Base-by-base conservation (phyloP, 2,329 filamentous ascomycete species). In the Neocatenulostroma microsporum region DNA sequence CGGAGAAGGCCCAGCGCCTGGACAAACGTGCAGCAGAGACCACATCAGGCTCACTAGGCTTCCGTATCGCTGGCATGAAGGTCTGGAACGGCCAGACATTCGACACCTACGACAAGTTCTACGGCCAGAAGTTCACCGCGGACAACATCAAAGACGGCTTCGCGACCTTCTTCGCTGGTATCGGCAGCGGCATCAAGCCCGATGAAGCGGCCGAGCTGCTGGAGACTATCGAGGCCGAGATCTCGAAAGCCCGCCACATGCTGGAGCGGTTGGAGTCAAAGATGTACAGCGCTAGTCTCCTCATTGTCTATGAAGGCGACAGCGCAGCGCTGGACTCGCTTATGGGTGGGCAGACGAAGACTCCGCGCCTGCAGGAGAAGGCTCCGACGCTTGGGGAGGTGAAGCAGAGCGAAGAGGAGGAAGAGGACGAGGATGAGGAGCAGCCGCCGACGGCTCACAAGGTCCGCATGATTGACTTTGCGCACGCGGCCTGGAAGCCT, bases 401-500 rank as follows among this genome's bases (percentile, higher is more conserved):
- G 32, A 50, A 41, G 49, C 45, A 38, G 48, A 51, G 43, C 53
- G 65, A 61, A 14, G 61, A 64, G 21, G 63, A 66, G n/a, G 66
- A 67, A 8, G 62, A 72, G 2, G 73, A 77, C 3, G 64, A 69
- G 30, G 68, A 73, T 34, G 62, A 69, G 38, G 60, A 56, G 64
- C 42, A 55, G 60, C 40, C 38, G 9, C 82, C 82, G 0, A 80
- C 80, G 50, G 75, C 94, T 28, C 85, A 82, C 53, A 74, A 78
- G 10, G 70, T 95, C 33, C 91, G 89, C 56, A 71, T 98, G 45
- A 98, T 98, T 50, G 91, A 98, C 60, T 98, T 98, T 70, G 91
- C 91, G 2, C 91, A 98, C 62, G 91, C 91, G 9, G 66, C 70
- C 33, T 96, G 82, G 80, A 82, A 78, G 1, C 82, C 84, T 0